Evolutionary conservation across 2,329 filamentous ascomycete genomes (phyloP), one percentile per base, ranked within the genome.

Genomic region (Paramyrothecium sp.): DNA sequence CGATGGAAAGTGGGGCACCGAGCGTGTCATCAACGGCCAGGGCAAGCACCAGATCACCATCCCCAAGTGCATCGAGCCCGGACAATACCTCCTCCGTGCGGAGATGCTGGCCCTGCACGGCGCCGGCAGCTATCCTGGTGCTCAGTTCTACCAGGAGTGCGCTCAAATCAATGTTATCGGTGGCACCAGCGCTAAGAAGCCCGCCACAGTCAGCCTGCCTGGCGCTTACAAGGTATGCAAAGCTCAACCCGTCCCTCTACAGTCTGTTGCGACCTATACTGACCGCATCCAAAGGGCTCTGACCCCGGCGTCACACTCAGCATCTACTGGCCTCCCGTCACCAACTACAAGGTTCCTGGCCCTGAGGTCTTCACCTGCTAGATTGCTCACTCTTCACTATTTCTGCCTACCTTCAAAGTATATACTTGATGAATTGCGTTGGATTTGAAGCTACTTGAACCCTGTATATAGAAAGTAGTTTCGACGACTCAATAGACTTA

Each of bases 31-130:
- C 60, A 71, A 75, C 53, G 78, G 77, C 65, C 74, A 75, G 59
- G 73, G 78, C 51, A 74, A 74, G 53, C 80, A 81, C 68, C 68
- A 72, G 54, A 78, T 84, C 58, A 77, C 74, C 57, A 81, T 87
- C 55, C 84, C 83, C 13, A 62, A 70, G 11, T 78, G 77, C 59
- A 76, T 87, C 54, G 77, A 76, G 41, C 69, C 81, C 7, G 85
- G 85, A 21, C 78, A 85, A 65, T 87, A 87, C 66, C 79, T 87
- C 34, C 75, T 86, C 12, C 79, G 84, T 20, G 81, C 83, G 54
- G 84, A 87, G 73, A 78, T 85, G 68, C 78, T 87, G 55, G 83
- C 83, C 19, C 78, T 87, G 10, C 84, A 87, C 70, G 72, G 68
- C 17, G 78, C 77, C 11, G 60, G 66, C 13, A 75, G 70, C 56